Conservation (phyloP, 805 yeast genomes). For the Candida caryicola region DNA sequence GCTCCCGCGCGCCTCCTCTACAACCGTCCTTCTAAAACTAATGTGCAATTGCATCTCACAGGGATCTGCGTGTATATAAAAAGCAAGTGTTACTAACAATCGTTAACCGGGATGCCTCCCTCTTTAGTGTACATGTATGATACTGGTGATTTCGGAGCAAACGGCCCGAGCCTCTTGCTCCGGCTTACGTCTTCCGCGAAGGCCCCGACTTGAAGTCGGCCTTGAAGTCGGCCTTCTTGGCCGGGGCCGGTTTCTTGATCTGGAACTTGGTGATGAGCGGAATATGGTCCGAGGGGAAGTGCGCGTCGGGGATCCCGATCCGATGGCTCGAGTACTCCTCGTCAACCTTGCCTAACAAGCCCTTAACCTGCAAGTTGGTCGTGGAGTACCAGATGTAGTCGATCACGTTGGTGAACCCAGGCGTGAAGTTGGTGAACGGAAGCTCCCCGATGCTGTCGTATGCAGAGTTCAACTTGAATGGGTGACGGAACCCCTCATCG, state of each 20-base stretch:
- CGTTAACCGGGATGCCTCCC: too few species aligned
- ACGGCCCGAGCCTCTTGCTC: too few species aligned
- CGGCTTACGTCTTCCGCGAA: constrained; percentile 45
- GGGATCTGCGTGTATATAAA: too few species aligned
- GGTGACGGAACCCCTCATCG: constrained; percentile 81
- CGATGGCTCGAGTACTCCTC: constrained; percentile 68
- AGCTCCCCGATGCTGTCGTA: constrained; percentile 83
- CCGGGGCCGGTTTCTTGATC: constrained; percentile 48
- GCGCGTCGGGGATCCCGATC: constrained; percentile 91
- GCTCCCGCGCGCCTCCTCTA: too few species aligned
- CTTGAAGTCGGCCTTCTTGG: constrained; percentile 41
- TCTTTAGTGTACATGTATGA: too few species aligned
- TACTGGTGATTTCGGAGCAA: too few species aligned
- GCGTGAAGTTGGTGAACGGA: constrained; percentile 93
- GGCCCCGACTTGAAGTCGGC: constrained; percentile 43
- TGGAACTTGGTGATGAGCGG: constrained; percentile 81
- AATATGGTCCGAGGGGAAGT: constrained; percentile 92
- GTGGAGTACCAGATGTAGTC: constrained; percentile 97
- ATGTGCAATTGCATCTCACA: too few species aligned
- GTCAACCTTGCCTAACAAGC: constrained; percentile 83
- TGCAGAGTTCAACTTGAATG: constrained; percentile 78
- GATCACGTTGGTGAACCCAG: constrained; percentile 87
- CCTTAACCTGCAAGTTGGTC: constrained; percentile 73
- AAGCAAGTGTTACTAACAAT: too few species aligned
- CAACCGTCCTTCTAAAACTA: too few species aligned